phyloP scores from a whole-genome alignment of 83 land plant species.

The Larix sibirica region DNA sequence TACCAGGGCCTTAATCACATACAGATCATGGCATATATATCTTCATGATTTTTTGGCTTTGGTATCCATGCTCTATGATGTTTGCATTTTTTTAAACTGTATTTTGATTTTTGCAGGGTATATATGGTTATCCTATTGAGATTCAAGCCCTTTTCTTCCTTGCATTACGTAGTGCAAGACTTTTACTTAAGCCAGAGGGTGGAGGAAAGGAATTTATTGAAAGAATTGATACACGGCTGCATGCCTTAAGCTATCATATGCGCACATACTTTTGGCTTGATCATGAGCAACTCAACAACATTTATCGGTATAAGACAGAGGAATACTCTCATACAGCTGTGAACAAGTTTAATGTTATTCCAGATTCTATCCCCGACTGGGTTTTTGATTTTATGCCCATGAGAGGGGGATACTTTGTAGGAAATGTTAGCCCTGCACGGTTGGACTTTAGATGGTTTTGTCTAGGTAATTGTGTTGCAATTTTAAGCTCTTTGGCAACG shows the following conservation, averaged over 20 bases:
- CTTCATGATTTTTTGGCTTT: background rate
- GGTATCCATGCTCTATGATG: background rate
- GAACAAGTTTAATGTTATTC: slow-evolving; percentile 42
- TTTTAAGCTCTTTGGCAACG: slow-evolving; percentile 37
- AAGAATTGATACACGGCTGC: slow-evolving; percentile 28
- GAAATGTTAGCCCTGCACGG: slow-evolving; percentile 49
- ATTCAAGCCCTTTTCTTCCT: slow-evolving; percentile 41
- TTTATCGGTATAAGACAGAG: slow-evolving; percentile 39
- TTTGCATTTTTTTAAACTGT: background rate
- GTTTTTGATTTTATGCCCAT: slow-evolving; percentile 51
- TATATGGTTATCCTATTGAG: slow-evolving; percentile 49
- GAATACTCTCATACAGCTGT: slow-evolving; percentile 54
- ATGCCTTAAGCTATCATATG: slow-evolving; percentile 35
- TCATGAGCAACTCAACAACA: slow-evolving; percentile 32
- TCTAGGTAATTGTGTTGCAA: slow-evolving; percentile 45
- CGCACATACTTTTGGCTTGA: slow-evolving; percentile 47
- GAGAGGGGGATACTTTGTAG: slow-evolving; percentile 43
- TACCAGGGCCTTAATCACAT: too few relatives aligned
- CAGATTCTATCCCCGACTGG: slow-evolving; percentile 48
- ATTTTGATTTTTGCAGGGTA: slow-evolving; percentile 25
- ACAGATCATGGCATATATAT: slow-evolving; percentile 2
- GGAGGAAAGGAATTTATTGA: slow-evolving; percentile 34
- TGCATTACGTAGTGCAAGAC: slow-evolving; percentile 32
- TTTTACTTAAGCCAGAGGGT: slow-evolving; percentile 23
- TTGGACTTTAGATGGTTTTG: slow-evolving; percentile 57